Evolutionary conservation across 2,329 filamentous ascomycete genomes (phyloP), one percentile per base, ranked within the genome.

Genomic region (Phialophora macrospora): DNA sequence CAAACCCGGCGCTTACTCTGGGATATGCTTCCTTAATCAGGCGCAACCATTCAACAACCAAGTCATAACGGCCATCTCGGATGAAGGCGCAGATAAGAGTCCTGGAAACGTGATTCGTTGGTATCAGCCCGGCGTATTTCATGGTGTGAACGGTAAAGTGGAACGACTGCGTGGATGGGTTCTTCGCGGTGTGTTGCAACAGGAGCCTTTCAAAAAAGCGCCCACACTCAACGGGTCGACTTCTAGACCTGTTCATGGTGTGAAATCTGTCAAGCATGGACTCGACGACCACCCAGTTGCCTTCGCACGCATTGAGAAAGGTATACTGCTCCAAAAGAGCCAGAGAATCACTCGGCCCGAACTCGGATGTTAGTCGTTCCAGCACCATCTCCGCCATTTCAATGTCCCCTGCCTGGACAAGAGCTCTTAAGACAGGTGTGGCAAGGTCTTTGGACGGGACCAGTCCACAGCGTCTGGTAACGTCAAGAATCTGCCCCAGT

Each of bases 231-330:
- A 46, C 28, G 12, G 63, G 66, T 12, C 72, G 70, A 17, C 71
- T 69, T 5, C 65, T 68, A 12, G 77, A 76, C 34, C 77, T 64
- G 4, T 74, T 73, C 7, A 75, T 72, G 8, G 73, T 68, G 54
- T 79, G 75, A 72, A 81, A 77, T 52, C 76, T 74, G 49, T 75
- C 65, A 55, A 81, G 65, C n/a, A 74, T 76, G n/a, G 65, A 67
- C 55, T 78, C 73, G 9, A 80, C 79, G 12, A 72, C 75, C 28
- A 74, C 70, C 79, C 79, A 81, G 63, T 80, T 75, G 55, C 76
- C 78, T 22, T 64, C 64, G 26, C 78, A 67, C 38, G 79, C 77
- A 63, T 75, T 74, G 49, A 73, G 74, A 56, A 76, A 77, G 4
- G 78, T 69, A 55, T 80, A 68, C 48, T 80, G 67, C 4, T 78